These are phyloP conservation scores for Trypanosoma vivax DNA, from an alignment of 208 protist species.

Conservation along the genomic window DNA sequence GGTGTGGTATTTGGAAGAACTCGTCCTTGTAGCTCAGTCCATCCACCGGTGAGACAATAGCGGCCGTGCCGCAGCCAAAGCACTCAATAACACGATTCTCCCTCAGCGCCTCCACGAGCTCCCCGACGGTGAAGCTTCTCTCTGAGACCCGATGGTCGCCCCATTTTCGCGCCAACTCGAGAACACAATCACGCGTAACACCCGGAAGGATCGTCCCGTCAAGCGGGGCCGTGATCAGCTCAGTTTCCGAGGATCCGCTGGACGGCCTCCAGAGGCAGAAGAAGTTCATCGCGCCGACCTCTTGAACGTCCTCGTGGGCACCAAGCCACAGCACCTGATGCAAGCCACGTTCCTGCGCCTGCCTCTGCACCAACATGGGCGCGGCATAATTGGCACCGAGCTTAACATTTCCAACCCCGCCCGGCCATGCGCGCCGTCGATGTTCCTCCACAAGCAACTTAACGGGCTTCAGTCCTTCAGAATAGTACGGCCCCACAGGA, in stretches of 20 bases:
- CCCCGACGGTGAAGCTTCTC: constrained; percentile 68
- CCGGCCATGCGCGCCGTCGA: constrained; percentile 92
- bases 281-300: constrained; percentile 99
- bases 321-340: constrained; percentile 97
- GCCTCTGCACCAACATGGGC: constrained; percentile 76
- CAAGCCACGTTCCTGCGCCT: constrained; percentile 90
- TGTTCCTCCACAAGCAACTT: constrained; percentile 86
- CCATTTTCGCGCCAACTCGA: constrained; percentile 77
- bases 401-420: constrained; percentile 93
- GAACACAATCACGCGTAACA: constrained; percentile 94
- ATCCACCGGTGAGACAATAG: constrained; percentile 91
- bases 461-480: constrained; percentile 84
- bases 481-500: constrained; percentile 98
- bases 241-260: constrained; percentile 39
- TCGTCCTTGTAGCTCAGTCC: constrained; percentile 75
- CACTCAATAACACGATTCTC: constrained; percentile 88
- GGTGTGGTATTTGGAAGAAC: constrained; percentile 49
- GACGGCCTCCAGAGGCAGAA: constrained; percentile 89
- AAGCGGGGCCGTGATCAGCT: constrained; percentile 93
- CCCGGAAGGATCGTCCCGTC: constrained; percentile 94
- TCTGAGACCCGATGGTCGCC: constrained; percentile 88
- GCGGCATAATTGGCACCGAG: constrained; percentile 92
- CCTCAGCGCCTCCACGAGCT: constrained; percentile 80
- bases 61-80: constrained; percentile 96
- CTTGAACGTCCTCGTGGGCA: constrained; percentile 88